Evolutionary conservation across 2,329 filamentous ascomycete genomes (phyloP), one percentile per base, ranked within the genome.

Genomic region (Knufia petricola): DNA sequence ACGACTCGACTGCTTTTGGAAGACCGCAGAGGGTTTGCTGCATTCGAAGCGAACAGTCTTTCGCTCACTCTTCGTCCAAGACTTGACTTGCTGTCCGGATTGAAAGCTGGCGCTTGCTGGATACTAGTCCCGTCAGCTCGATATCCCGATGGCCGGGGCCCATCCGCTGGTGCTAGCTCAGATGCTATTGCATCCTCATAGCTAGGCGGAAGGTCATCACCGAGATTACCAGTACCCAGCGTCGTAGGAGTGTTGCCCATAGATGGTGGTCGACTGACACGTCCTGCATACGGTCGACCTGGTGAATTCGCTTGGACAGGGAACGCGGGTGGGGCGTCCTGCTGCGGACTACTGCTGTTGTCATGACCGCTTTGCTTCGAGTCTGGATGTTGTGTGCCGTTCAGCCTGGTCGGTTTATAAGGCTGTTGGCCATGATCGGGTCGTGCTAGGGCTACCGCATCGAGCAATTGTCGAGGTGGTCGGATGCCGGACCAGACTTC

Each of bases 121-220:
- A 49, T 32, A 13, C 48, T 3, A 12, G 51, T 34, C 8, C 52
- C 46, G 13, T 64, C 61, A 61, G 65, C 63, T 64, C 67, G 63
- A 62, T 68, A 65, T 66, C 72, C 72, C 60, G 72, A 68, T 59
- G 68, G 65, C 58, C 88, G 73, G 21, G 82, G 70, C 52, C 81
- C 84, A 61, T 87, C 78, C 49, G 87, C 78, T 1, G 87, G 85
- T 30, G 78, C 82, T 53, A 92, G 67, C 50, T 82, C 78, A 55
- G 86, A 82, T 4, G 87, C 88, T 67, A 95, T 82, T 10, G 87
- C 88, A 66, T 95, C 89, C 66, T 95, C 88, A 61, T 96, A 96
- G 60, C 87, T 95, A 6, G 89, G 89, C 15, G 90, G 89, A n/a
- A 87, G 86, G 49, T 92, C 87, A 26, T 87, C 82, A 55, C 40